Conservation (phyloP, 306 rosid species). For the Fagus crenata region DNA sequence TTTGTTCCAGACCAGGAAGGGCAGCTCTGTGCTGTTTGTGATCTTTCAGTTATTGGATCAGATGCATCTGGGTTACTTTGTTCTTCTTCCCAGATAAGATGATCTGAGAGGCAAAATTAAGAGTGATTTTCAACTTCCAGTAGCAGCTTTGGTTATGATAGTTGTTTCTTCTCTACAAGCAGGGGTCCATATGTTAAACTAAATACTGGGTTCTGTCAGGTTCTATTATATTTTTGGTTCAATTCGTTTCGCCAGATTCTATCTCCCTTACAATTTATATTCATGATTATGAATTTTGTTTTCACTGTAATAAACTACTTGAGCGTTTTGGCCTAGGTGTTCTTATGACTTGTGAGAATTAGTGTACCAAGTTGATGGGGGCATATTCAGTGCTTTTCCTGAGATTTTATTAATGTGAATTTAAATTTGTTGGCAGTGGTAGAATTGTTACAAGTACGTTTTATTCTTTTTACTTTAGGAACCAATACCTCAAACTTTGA, state of each 20-base stretch:
- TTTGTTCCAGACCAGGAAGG: conserved; percentile 84
- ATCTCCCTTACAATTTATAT: conserved; percentile 2
- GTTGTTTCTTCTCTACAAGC: conserved; percentile 13
- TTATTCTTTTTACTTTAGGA: neutral
- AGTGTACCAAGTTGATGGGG: neutral
- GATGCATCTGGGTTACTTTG: conserved; percentile 93
- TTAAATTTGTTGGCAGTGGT: neutral
- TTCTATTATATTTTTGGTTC: conserved; percentile 9
- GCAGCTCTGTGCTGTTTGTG: conserved; percentile 75
- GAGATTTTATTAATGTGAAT: conserved; percentile 7
- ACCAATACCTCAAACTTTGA: neutral
- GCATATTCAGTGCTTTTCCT: conserved; percentile 1
- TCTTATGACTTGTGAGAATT: neutral
- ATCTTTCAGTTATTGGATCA: conserved; percentile 77
- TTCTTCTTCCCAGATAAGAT: conserved; percentile 78
- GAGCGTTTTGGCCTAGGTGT: conserved; percentile 2
- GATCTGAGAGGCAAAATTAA: conserved; percentile 37
- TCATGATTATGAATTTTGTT: conserved; percentile 9
- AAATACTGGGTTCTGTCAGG: conserved; percentile 5
- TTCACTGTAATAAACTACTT: conserved; percentile 17
- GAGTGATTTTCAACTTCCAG: conserved; percentile 34
- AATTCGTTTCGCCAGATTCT: conserved; percentile 22
- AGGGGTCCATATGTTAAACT: neutral
- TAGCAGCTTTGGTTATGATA: conserved; percentile 19
- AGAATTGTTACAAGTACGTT: neutral